Percentiles rank a stretch among this genome's conserved stretches.
Evolutionary conservation across 352 stramenopile genomes (phyloP).

Genomic region (Phytophthora quininea): DNA sequence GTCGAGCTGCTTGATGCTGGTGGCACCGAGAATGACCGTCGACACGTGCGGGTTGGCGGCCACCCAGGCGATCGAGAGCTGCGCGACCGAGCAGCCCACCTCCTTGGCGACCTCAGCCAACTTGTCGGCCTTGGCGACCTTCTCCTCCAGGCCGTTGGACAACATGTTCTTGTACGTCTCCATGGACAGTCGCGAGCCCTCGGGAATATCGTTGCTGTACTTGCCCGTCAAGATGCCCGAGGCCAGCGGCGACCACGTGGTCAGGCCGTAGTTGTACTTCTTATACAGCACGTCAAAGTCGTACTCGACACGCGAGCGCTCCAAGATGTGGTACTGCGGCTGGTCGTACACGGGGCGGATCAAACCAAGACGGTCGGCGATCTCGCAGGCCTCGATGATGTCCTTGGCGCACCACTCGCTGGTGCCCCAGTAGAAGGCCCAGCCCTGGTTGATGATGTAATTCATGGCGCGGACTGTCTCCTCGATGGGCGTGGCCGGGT

Average conservation of each 20-base stretch:
- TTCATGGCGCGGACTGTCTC: slow-evolving; percentile 68
- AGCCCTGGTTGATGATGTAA: slow-evolving; percentile 38
- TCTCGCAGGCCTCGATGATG: slow-evolving; percentile 61
- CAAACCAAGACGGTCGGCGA: slow-evolving; percentile 42
- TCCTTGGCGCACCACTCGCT: slow-evolving; percentile 73
- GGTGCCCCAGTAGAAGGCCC: slow-evolving; percentile 64
- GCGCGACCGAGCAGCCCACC: slow-evolving; percentile 59
- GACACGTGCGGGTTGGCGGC: slow-evolving; percentile 61
- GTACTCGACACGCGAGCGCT: slow-evolving; percentile 69
- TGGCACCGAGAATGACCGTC: slow-evolving; percentile 65
- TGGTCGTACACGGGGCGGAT: slow-evolving; percentile 59
- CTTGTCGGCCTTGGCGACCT: slow-evolving; percentile 42
- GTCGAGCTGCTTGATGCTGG: slow-evolving; percentile 63
- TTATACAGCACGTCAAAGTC: slow-evolving; percentile 67
- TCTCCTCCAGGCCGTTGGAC: slow-evolving; percentile 49
- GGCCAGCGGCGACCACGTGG: slow-evolving; percentile 70
- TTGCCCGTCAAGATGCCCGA: slow-evolving; percentile 76
- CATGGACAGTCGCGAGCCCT: slow-evolving; percentile 56
- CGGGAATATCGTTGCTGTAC: slow-evolving; percentile 64
- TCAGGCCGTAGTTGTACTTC: slow-evolving; percentile 76
- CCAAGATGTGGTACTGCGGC: slow-evolving; percentile 77
- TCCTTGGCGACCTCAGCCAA: slow-evolving; percentile 57
- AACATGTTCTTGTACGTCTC: slow-evolving; percentile 43
- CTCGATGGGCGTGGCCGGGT: slow-evolving; percentile 66
- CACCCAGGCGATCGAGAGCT: slow-evolving; percentile 52